A percentile compares a stretch with the other conserved stretches of the same genome.
Conservation (phyloP, 2,329 filamentous ascomycete genomes). For the Trichoderma breve region DNA sequence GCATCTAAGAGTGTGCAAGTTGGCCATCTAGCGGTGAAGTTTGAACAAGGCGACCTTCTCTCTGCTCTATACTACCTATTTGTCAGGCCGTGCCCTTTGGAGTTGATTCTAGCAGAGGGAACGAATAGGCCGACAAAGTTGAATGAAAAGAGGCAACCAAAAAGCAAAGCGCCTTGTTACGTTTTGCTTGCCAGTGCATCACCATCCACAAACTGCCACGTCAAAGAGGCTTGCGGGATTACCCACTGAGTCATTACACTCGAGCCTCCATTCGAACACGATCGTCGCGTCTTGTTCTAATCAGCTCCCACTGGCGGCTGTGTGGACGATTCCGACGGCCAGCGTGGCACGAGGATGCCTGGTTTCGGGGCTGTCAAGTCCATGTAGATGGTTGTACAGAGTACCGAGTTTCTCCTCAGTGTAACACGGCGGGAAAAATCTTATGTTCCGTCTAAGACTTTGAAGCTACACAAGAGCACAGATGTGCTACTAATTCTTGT, state of each 20-base stretch:
- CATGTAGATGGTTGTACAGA: neutral
- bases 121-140: too few relatives aligned
- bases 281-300: neutral
- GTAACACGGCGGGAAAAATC: neutral
- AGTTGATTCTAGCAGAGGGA: neutral
- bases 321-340: neutral
- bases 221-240: neutral
- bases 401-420: neutral
- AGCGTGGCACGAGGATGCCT: neutral
- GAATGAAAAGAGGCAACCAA: neutral
- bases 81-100: neutral
- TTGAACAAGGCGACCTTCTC: neutral
- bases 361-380: neutral
- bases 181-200: neutral
- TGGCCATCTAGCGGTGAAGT: neutral
- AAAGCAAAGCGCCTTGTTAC: neutral
- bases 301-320: neutral
- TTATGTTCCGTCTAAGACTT: too few relatives aligned
- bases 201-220: neutral
- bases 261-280: neutral
- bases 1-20: neutral
- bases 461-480: neutral
- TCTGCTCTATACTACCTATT: neutral
- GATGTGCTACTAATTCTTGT: neutral
- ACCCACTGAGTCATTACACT: neutral